These are phyloP conservation scores for Coccomyxa subellipsoidea DNA, from an alignment of 163 green algal genomes.

Conservation along the genomic window DNA sequence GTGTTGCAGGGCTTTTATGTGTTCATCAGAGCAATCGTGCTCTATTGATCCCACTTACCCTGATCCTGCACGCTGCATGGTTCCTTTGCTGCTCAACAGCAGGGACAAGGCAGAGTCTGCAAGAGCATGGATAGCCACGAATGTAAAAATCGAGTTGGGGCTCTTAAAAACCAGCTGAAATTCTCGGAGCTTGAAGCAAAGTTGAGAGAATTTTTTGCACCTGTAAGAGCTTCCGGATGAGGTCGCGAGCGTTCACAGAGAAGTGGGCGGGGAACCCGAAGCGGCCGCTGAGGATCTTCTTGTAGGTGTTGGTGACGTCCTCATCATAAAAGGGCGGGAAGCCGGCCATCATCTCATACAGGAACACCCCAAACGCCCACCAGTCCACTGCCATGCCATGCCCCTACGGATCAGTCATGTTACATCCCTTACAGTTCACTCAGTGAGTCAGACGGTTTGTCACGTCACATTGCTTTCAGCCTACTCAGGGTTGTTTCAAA, in stretches of 20 bases:
- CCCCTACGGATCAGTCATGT: conserved; percentile 44
- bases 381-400: conserved; percentile 74
- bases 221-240: conserved; percentile 48
- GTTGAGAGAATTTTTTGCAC: too few species aligned
- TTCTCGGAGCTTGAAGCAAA: too few species aligned
- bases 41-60: too few species aligned
- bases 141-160: too few species aligned
- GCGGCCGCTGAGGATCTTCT: conserved; percentile 50
- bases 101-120: too few species aligned
- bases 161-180: too few species aligned
- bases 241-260: conserved; percentile 29
- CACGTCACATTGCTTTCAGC: too few species aligned
- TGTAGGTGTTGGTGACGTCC: conserved; percentile 65
- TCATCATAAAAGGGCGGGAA: conserved; percentile 77
- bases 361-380: conserved; percentile 76
- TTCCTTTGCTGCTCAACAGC: too few species aligned
- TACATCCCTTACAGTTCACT: background rate
- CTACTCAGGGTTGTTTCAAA: too few species aligned
- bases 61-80: too few species aligned
- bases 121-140: too few species aligned
- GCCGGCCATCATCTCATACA: conserved; percentile 84
- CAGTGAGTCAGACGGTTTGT: too few species aligned
- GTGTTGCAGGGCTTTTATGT: conserved; percentile 87
- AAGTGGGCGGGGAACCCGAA: conserved; percentile 43
- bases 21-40: conserved; percentile 90